These are phyloP conservation scores for Dichotomocladium elegans DNA, from an alignment of 371 early-diverging fungal species.

Conservation along the genomic window DNA sequence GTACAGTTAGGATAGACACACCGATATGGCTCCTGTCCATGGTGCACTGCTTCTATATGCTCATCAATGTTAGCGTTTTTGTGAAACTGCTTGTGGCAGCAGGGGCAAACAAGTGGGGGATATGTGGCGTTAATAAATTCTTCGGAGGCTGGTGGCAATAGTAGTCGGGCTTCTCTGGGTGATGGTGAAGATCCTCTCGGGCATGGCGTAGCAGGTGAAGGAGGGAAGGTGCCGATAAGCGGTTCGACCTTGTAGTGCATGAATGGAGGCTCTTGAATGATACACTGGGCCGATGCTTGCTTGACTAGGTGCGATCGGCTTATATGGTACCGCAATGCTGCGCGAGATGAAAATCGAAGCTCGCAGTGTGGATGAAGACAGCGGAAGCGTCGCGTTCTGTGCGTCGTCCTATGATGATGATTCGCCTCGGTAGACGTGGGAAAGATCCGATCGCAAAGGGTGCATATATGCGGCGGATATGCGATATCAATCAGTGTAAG, in stretches of 20 bases:
- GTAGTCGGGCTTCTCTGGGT: no score
- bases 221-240: slow-evolving; percentile 1
- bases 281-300: slow-evolving; percentile 3
- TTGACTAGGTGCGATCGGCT: slow-evolving; percentile 15
- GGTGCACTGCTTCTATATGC: neutral
- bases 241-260: slow-evolving; percentile 5
- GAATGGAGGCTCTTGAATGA: slow-evolving; percentile 7
- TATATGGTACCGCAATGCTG: slow-evolving; percentile 15
- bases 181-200: no score
- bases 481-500: slow-evolving; percentile 14
- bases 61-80: neutral
- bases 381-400: slow-evolving; percentile 5
- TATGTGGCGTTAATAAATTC: neutral
- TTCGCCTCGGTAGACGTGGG: slow-evolving; percentile 5
- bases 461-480: slow-evolving; percentile 15
- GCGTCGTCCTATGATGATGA: slow-evolving; percentile 3
- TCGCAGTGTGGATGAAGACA: slow-evolving; percentile 22
- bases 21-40: neutral
- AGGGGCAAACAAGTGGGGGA: slow-evolving; percentile 1
- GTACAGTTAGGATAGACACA: neutral
- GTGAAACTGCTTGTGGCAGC: neutral
- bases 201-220: neutral
- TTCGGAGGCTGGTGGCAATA: no score
- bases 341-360: slow-evolving; percentile 11
- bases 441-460: slow-evolving; percentile 9